Base-by-base conservation (phyloP, 345 rosid genomes). In the Eutrema yunnanense region DNA sequence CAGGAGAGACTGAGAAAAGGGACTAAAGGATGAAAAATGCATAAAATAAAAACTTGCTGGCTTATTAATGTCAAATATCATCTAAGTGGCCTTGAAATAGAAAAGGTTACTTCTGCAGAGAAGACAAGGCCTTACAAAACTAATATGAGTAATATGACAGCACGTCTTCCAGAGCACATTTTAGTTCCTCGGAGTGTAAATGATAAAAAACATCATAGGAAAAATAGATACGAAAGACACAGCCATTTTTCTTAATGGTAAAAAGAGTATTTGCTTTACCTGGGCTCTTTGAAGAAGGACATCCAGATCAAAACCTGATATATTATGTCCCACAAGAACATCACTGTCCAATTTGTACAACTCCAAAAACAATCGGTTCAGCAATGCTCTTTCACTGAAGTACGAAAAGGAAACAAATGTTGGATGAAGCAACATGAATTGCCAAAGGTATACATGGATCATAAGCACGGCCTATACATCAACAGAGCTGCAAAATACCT, bases 261-360 rank as follows among this genome's bases (percentile, higher is more conserved):
- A 46, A 67, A 29, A 30, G 27, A 69, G 75, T 55, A 43, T 48
- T 38, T 75, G 53, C 56, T 80, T 53, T 62, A 89, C 99, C 96
- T 92, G 96, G 47, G 90, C 82, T 84, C 99, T 87, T 60, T 92
- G 93, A 40, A 95, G 92, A 74, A 95, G 93, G 75, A 95, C 92
- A 79, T 92, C 96, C 78, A 95, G 84, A 82, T 95, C 99, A 87
- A 90, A 95, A 56, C 99, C 96, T 79, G 99, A 95, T 84, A 92
- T 81, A 74, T 95, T 95, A 82, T 95, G 99, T 32, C 99, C 99
- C 58, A 92, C 88, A 62, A 95, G 92, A 86, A 95, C 85, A 84
- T 95, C 99, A 33, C 88, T 90, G 69, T 95, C 99, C 86, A 95
- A 67, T 79, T 90, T 88, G 86, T 85, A 71, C 70, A 95, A 83